Evolutionary conservation across 108 stramenopile species (phyloP).

Genomic region (Nannochloropsis gaditana): DNA sequence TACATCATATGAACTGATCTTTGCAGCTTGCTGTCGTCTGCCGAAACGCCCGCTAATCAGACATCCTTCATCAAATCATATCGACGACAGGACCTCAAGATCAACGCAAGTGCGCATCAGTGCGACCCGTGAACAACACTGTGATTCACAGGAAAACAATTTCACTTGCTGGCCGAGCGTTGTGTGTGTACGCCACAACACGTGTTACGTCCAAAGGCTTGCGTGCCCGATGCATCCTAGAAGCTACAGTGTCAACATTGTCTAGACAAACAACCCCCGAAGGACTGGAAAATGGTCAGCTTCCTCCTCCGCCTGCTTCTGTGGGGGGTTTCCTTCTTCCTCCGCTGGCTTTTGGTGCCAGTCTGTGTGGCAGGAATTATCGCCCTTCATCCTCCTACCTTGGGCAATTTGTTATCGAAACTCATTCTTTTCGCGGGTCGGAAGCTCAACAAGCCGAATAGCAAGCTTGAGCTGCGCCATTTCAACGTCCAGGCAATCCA

Average conservation of each 20-base stretch:
- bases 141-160: too few relatives aligned
- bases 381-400: background rate
- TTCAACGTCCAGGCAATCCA: background rate
- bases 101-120: too few relatives aligned
- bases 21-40: constrained; percentile 14
- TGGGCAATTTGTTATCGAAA: background rate
- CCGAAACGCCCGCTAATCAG: background rate
- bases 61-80: background rate
- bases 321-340: background rate
- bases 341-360: background rate
- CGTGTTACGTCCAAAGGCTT: too few relatives aligned
- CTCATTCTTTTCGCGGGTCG: background rate
- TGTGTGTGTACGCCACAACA: too few relatives aligned
- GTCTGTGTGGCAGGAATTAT: background rate
- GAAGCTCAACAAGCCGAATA: background rate
- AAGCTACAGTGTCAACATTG: background rate
- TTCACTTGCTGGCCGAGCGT: background rate
- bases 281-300: background rate
- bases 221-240: too few relatives aligned
- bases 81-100: too few relatives aligned
- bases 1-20: background rate
- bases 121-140: too few relatives aligned
- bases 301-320: background rate
- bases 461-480: background rate
- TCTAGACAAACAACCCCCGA: background rate